These are phyloP conservation scores for Termitomyces eurrhizus DNA, from an alignment of 768 basidiomycete genomes.

Conservation along the genomic window DNA sequence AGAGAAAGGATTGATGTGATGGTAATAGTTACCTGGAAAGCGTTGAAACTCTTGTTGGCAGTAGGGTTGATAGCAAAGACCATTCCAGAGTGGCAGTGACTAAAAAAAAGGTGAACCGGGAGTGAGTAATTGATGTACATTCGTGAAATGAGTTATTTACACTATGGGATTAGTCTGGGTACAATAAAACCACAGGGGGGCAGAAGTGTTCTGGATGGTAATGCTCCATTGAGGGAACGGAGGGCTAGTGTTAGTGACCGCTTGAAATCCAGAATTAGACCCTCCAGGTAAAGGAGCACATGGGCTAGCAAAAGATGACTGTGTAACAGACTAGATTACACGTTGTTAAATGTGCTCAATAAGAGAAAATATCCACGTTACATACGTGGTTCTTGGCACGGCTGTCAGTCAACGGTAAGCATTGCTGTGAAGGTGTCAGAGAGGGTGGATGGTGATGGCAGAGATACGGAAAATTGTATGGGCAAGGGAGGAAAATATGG, in stretches of 20 bases:
- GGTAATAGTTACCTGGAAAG: conserved; percentile 36
- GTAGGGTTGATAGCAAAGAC: conserved; percentile 59
- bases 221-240: conserved; percentile 16
- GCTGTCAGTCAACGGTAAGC: conserved; percentile 19
- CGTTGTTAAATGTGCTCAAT: neutral
- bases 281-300: conserved; percentile 40
- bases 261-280: conserved; percentile 50
- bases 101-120: conserved; percentile 12
- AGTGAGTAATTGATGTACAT: neutral
- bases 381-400: conserved; percentile 39
- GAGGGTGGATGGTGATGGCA: conserved; percentile 16
- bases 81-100: conserved; percentile 54
- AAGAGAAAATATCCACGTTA: neutral
- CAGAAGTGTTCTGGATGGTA: conserved; percentile 39
- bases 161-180: conserved; percentile 33
- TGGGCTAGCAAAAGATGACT: conserved; percentile 55
- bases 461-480: neutral
- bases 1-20: neutral
- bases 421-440: conserved; percentile 20
- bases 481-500: conserved; percentile 51
- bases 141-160: conserved; percentile 13
- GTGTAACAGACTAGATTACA: conserved; percentile 45
- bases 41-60: conserved; percentile 39
- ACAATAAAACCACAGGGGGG: conserved; percentile 63
- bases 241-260: conserved; percentile 23